phyloP scores from a whole-genome alignment of 2,329 filamentous ascomycete genomes.

The Tolypocladium ophioglossoides region DNA sequence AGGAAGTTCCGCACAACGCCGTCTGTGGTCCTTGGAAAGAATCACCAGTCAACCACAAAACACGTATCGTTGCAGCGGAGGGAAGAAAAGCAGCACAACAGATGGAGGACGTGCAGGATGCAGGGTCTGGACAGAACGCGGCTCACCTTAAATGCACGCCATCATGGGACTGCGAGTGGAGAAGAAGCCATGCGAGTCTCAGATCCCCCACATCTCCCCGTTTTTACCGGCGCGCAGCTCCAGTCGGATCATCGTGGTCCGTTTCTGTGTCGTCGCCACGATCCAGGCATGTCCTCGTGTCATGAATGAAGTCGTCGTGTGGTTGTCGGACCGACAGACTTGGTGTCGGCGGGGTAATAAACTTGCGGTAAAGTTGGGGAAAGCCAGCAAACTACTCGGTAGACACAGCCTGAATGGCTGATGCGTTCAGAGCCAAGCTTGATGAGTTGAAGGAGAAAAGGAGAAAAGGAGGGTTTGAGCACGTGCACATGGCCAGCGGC shows the following conservation, averaged over 20 bases:
- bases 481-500: too few species aligned
- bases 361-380: background rate
- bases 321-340: background rate
- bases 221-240: background rate
- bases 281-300: background rate
- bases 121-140: background rate
- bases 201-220: background rate
- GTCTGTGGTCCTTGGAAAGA: background rate
- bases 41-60: background rate
- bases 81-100: background rate
- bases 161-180: background rate
- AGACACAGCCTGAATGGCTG: background rate
- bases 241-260: background rate
- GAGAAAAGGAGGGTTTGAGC: too few species aligned
- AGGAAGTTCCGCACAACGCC: background rate
- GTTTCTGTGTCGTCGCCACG: background rate
- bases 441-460: too few species aligned
- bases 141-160: background rate
- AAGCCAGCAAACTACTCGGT: too few species aligned
- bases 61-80: too few species aligned
- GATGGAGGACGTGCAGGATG: background rate
- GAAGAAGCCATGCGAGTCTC: background rate
- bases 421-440: background rate
- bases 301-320: too few species aligned
- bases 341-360: background rate